Percentiles rank a stretch among this genome's conserved stretches.
Conservation (phyloP, 805 yeast species). For the Pichia scutulata region DNA sequence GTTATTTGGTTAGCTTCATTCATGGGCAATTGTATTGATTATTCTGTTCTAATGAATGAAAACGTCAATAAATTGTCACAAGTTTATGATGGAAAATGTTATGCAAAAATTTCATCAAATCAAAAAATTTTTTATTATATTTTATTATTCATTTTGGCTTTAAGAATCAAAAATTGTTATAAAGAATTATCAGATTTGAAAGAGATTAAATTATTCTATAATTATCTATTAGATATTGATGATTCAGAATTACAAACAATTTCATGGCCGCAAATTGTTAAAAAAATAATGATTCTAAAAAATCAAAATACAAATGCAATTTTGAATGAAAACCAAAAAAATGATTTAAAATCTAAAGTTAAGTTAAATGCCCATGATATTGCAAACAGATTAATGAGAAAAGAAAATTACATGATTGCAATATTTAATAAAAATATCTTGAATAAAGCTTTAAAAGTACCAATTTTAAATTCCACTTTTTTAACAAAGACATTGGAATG, state of each 20-base stretch:
- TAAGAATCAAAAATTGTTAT: conserved; percentile 48
- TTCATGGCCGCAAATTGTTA: conserved; percentile 84
- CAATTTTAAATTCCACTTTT: conserved; percentile 25
- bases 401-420: conserved; percentile 90
- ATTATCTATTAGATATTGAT: conserved; percentile 57
- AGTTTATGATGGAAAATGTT: conserved; percentile 41
- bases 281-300: conserved; percentile 61
- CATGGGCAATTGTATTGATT: conserved; percentile 75
- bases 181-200: conserved; percentile 57
- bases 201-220: conserved; percentile 74
- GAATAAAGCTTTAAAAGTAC: conserved; percentile 50
- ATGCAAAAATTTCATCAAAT: conserved; percentile 35
- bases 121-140: conserved; percentile 59
- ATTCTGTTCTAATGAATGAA: conserved; percentile 25
- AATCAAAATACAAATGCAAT: conserved; percentile 82
- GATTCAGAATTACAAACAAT: conserved; percentile 88
- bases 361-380: conserved; percentile 87
- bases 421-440: conserved; percentile 71
- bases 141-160: conserved; percentile 44
- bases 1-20: conserved; percentile 74
- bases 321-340: conserved; percentile 29
- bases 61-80: conserved; percentile 32
- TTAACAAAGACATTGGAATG: conserved; percentile 88
- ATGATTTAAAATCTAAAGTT: conserved; percentile 61
- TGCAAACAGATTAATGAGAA: conserved; percentile 93